These are phyloP conservation scores for Trichoderma harzianum DNA, from an alignment of 2,329 filamentous ascomycete genomes.

Conservation along the genomic window DNA sequence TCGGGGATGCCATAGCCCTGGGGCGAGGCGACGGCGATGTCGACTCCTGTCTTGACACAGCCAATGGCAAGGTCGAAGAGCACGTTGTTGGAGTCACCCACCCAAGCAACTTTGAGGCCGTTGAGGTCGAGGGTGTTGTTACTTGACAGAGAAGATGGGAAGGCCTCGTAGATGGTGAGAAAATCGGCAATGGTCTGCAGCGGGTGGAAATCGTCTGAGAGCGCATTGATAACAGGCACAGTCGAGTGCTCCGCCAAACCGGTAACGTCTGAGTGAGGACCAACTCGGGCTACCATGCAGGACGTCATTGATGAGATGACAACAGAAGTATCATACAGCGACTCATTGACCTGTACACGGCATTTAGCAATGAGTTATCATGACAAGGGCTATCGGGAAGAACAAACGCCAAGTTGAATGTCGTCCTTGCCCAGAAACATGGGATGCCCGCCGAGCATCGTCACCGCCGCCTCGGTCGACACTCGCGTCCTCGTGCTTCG, in stretches of 20 bases:
- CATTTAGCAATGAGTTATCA: constrained; percentile 7
- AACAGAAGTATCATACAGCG: constrained; percentile 83
- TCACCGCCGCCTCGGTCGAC: constrained; percentile 86
- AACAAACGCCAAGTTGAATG: constrained; percentile 82
- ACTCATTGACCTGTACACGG: constrained; percentile 72
- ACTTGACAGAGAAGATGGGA: constrained; percentile 47
- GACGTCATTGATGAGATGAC: constrained; percentile 94
- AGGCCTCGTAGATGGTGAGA: constrained; percentile 80
- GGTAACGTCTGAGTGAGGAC: constrained; percentile 70
- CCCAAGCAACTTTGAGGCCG: constrained; percentile 89
- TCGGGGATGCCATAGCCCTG: constrained; percentile 77
- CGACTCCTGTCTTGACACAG: constrained; percentile 80
- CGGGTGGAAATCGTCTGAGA: constrained; percentile 89
- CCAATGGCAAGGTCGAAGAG: constrained; percentile 89
- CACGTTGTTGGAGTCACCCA: constrained; percentile 96
- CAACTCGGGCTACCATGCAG: constrained; percentile 76
- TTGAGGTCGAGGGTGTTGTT: constrained; percentile 61
- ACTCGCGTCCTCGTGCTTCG: constrained; percentile 89
- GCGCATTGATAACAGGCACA: constrained; percentile 80
- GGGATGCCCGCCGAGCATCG: constrained; percentile 83
- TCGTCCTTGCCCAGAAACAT: constrained; percentile 97
- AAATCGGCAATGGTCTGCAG: constrained; percentile 94
- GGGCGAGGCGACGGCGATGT: constrained; percentile 84
- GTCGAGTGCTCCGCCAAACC: constrained; percentile 67
- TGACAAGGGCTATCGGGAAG: not conserved